Percentiles rank a stretch among this genome's conserved stretches.
These are phyloP conservation scores for Yamadazyma philogaea DNA, from an alignment of 805 yeast species.

Conservation along the genomic window DNA sequence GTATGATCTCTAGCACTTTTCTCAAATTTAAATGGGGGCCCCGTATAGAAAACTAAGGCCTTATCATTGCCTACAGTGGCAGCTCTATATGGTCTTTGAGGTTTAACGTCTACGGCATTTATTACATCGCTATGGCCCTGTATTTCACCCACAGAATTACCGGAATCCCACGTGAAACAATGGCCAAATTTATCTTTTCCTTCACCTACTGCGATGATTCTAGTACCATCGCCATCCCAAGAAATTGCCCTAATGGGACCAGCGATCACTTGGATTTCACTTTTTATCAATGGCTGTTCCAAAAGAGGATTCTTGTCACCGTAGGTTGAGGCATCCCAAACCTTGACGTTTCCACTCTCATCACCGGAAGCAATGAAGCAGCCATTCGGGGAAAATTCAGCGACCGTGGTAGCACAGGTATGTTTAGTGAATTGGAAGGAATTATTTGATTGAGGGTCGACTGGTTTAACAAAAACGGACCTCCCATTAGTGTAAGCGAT, in stretches of 20 bases:
- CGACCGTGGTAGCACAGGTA: slow-evolving; percentile 70
- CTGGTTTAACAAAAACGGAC: slow-evolving; percentile 67
- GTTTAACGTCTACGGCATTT: slow-evolving; percentile 80
- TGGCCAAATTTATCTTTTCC: slow-evolving; percentile 92
- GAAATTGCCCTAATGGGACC: slow-evolving; percentile 81
- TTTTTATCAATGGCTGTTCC: slow-evolving; percentile 46
- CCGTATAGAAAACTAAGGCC: slow-evolving; percentile 77
- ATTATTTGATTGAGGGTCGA: slow-evolving; percentile 45
- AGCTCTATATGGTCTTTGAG: slow-evolving; percentile 87
- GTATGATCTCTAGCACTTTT: slow-evolving; percentile 72
- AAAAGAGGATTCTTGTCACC: slow-evolving; percentile 31
- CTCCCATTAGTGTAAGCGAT: slow-evolving; percentile 82
- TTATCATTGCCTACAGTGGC: slow-evolving; percentile 91
- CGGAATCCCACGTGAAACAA: slow-evolving; percentile 90
- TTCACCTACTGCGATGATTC: slow-evolving; percentile 92
- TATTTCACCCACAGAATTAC: slow-evolving; percentile 95
- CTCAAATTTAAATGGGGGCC: slow-evolving; percentile 91
- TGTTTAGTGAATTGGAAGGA: slow-evolving; percentile 72
- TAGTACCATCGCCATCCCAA: slow-evolving; percentile 86
- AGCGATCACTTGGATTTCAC: slow-evolving; percentile 74
- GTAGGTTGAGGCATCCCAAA: slow-evolving; percentile 66
- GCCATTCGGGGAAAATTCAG: slow-evolving; percentile 86
- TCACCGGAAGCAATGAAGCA: slow-evolving; percentile 91
- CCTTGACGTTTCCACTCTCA: slow-evolving; percentile 79
- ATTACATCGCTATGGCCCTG: slow-evolving; percentile 85